phyloP scores from a whole-genome alignment of 345 rosid species.

The Murraya koenigii region DNA sequence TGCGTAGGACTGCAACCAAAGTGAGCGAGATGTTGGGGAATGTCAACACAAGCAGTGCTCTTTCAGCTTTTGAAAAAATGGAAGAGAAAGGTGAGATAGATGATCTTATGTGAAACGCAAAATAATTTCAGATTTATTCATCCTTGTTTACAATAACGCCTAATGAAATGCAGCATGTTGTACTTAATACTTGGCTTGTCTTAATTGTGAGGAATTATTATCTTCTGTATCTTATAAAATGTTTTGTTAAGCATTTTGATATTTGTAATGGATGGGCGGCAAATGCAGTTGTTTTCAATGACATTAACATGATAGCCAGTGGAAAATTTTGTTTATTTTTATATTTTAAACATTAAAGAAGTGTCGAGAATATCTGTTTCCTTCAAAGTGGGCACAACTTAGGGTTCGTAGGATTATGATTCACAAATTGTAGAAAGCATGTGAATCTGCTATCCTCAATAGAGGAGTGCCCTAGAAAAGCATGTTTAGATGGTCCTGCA shows the following conservation, averaged over 20 bases:
- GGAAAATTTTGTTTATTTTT: neutral
- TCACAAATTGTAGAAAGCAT: neutral
- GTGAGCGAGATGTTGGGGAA: slow-evolving; percentile 80
- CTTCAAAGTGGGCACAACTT: neutral
- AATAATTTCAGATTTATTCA: neutral
- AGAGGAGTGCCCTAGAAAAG: neutral
- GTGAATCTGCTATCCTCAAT: too few relatives aligned
- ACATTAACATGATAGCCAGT: neutral
- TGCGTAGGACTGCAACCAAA: slow-evolving; percentile 66
- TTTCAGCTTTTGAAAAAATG: slow-evolving; percentile 80
- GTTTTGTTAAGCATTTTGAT: neutral
- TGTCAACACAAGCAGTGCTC: slow-evolving; percentile 73
- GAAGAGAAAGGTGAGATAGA: slow-evolving; percentile 70
- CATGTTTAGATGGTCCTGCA: neutral
- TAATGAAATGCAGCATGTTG: neutral
- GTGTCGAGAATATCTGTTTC: neutral
- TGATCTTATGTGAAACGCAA: neutral
- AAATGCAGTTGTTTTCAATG: neutral
- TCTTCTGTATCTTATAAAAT: neutral
- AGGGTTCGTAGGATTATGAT: neutral
- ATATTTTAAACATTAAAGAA: neutral
- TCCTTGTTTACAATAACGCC: neutral
- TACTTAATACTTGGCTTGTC: neutral
- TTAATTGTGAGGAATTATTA: neutral
- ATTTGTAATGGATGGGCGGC: neutral